Base-by-base conservation (phyloP, 306 rosid genomes). In the Sechiopsis laciniata region DNA sequence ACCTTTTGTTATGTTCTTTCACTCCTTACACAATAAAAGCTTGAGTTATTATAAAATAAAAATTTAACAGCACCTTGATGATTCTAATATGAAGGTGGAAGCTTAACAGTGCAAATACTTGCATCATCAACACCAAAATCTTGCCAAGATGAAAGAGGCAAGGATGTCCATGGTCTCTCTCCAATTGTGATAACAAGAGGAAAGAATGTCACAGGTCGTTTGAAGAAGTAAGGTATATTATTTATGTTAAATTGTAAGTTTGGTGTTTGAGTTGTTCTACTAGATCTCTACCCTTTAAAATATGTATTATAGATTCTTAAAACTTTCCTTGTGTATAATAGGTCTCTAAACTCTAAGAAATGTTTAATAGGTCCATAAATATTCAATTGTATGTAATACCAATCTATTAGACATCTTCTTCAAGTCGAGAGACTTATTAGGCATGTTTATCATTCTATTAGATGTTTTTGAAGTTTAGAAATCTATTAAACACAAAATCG, bases 41-140 rank as follows among this genome's bases (percentile, higher is more conserved):
- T 40, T 40, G 46, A 6, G 10, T 40, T 40, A 40, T 40, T 6
- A 40, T 6, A 5, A 40, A 40, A 40, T 2, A 6, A 40, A 40
- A 40, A 40, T 40, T 6, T 40, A 40, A 40, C 40, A n/a, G 52
- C 35, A 50, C 45, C 56, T 56, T 13, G 55, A 2, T 67, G 37
- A 67, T 67, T 14, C 46, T 67, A 4, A 53, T n/a, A 3, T 79
- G 62, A 15, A 89, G 92, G 81, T 70, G 96, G 96, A 72, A 89
- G 92, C 85, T 76, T 89, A 64, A 71, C 92, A 10, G 89, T 89
- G 70, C 90, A 89, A 83, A 73, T 89, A 67, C 60, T 81, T 72
- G 89, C 85, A 20, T 63, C 82, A 32, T 78, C 81, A 58, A 20
- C 85, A 22, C 12, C 78, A 12, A 69, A 82, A 54, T 77, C 87